Evolutionary conservation across 2,329 filamentous ascomycete genomes (phyloP).

Genomic region (Xylaria polymorpha): DNA sequence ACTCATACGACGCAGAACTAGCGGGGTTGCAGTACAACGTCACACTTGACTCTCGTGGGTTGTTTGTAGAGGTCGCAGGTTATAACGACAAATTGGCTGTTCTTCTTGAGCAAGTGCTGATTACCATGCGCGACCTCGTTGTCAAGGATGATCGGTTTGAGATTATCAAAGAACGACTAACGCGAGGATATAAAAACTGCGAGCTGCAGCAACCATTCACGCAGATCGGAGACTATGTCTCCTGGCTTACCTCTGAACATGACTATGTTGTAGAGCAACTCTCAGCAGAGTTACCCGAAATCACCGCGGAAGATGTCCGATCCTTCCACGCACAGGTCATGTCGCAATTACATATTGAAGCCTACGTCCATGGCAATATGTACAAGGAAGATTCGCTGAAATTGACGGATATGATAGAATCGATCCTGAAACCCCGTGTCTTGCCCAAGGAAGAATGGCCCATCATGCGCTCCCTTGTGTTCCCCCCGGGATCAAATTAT

Average conservation of each 20-base stretch:
- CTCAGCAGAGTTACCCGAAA: constrained; percentile 77
- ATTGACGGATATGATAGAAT: constrained; percentile 84
- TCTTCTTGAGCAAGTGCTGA: constrained; percentile 86
- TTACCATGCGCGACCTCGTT: constrained; percentile 84
- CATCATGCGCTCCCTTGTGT: constrained; percentile 78
- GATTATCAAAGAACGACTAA: constrained; percentile 87
- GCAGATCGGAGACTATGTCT: constrained; percentile 85
- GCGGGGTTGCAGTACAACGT: constrained; percentile 88
- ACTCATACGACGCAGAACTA: constrained; percentile 94
- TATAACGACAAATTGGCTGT: constrained; percentile 98
- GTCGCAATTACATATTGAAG: constrained; percentile 86
- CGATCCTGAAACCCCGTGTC: constrained; percentile 76
- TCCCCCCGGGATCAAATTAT: constrained; percentile 84
- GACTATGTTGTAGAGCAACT: constrained; percentile 84
- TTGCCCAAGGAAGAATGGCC: constrained; percentile 84
- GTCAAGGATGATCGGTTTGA: constrained; percentile 89
- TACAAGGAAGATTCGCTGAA: constrained; percentile 93
- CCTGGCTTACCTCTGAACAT: constrained; percentile 81
- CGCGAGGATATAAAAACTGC: constrained; percentile 83
- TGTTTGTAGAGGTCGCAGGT: constrained; percentile 83
- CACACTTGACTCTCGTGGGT: constrained; percentile 75
- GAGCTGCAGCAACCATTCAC: constrained; percentile 89
- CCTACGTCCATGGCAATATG: constrained; percentile 89
- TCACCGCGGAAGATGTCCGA: constrained; percentile 79
- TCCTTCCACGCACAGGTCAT: constrained; percentile 84